phyloP scores from a whole-genome alignment of 371 early-diverging fungal species.

The Zopfochytrium polystomum region DNA sequence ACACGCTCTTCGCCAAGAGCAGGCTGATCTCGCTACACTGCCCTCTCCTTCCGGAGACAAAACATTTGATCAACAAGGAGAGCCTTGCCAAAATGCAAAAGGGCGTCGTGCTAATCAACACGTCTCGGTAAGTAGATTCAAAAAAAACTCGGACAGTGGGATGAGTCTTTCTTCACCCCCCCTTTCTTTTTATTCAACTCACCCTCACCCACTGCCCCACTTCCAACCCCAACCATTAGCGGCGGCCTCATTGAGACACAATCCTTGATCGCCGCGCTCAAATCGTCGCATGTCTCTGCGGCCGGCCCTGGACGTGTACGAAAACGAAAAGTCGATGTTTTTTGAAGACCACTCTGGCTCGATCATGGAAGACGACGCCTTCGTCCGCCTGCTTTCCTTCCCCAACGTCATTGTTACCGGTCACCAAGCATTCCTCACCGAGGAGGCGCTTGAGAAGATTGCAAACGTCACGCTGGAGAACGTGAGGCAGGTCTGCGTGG shows the following conservation, averaged over 20 bases:
- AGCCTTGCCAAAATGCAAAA: slow-evolving; percentile 38
- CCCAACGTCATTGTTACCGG: slow-evolving; percentile 42
- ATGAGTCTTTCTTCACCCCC: not conserved
- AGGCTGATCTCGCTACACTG: slow-evolving; percentile 44
- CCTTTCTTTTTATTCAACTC: not conserved
- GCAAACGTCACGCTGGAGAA: slow-evolving; percentile 31
- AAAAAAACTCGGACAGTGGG: not conserved
- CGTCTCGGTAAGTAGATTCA: slow-evolving; percentile 34
- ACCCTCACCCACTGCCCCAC: too few species aligned
- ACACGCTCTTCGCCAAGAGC: slow-evolving; percentile 26
- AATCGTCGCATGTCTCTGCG: slow-evolving; percentile 37
- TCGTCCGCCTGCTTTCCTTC: slow-evolving; percentile 38
- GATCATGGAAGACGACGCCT: slow-evolving; percentile 38
- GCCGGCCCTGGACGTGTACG: slow-evolving; percentile 52
- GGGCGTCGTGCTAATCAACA: slow-evolving; percentile 48
- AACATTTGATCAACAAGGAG: slow-evolving; percentile 41
- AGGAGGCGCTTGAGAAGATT: slow-evolving; percentile 39
- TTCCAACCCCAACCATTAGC: slow-evolving; percentile 1
- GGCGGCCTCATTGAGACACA: slow-evolving; percentile 45
- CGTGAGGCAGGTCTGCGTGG: slow-evolving; percentile 28
- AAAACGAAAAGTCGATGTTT: slow-evolving; percentile 46
- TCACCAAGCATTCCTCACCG: slow-evolving; percentile 47
- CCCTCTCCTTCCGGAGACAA: slow-evolving; percentile 40
- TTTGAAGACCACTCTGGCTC: slow-evolving; percentile 36
- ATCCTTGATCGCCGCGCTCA: slow-evolving; percentile 39